phyloP scores from a whole-genome alignment of 306 rosid species.

The Fragaria iinumae region DNA sequence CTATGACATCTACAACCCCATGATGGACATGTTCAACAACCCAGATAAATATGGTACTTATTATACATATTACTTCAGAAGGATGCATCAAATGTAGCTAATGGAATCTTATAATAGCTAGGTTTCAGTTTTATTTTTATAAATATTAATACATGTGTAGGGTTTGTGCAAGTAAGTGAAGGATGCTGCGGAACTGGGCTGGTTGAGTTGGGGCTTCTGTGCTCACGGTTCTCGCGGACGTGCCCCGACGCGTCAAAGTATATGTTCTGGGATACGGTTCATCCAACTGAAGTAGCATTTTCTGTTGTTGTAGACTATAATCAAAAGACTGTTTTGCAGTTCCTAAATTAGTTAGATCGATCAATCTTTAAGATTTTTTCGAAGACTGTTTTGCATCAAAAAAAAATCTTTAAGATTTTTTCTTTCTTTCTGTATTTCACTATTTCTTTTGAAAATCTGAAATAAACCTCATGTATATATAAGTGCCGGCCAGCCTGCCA shows the following conservation, averaged over 20 bases:
- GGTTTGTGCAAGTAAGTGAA: slow-evolving; percentile 25
- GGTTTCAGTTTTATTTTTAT: neutral
- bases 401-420: too few species aligned
- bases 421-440: too few species aligned
- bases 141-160: slow-evolving; percentile 15
- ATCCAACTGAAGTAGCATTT: slow-evolving; percentile 36
- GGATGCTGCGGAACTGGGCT: slow-evolving; percentile 61
- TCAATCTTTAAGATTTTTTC: too few species aligned
- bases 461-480: neutral
- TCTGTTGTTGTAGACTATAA: slow-evolving; percentile 10
- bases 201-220: slow-evolving; percentile 38
- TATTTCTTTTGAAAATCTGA: neutral
- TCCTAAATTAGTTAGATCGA: neutral
- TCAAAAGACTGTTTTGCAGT: neutral
- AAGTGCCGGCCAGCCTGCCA: neutral
- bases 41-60: slow-evolving; percentile 40
- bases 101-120: neutral
- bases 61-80: neutral
- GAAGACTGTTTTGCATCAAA: too few species aligned
- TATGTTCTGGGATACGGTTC: slow-evolving; percentile 50
- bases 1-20: slow-evolving; percentile 32
- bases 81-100: neutral
- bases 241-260: slow-evolving; percentile 39
- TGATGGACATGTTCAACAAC: slow-evolving; percentile 32
- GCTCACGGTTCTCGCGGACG: slow-evolving; percentile 23